Conservation (phyloP, 2,329 filamentous ascomycete species). For the Alternaria sp. region DNA sequence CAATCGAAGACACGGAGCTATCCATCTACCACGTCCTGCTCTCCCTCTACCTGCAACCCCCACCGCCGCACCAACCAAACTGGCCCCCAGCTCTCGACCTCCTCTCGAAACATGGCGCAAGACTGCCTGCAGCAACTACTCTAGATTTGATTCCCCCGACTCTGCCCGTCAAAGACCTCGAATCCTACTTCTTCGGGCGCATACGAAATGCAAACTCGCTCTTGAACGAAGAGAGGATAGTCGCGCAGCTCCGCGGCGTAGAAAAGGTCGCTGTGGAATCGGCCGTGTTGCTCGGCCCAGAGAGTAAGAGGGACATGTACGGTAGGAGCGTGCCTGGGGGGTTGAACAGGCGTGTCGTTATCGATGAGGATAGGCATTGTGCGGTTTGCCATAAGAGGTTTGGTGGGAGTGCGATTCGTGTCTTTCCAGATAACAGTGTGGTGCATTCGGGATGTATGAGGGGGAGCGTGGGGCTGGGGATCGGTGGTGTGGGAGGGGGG, state of each 20-base stretch:
- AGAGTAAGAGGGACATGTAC: constrained; percentile 66
- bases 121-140: constrained; percentile 86
- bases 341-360: constrained; percentile 74
- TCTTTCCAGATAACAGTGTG: constrained; percentile 73
- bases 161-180: constrained; percentile 79
- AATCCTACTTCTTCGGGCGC: constrained; percentile 89
- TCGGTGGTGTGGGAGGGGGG: constrained; percentile 52
- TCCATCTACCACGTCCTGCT: constrained; percentile 94
- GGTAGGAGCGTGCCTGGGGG: constrained; percentile 61
- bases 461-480: constrained; percentile 30
- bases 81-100: constrained; percentile 83
- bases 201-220: constrained; percentile 86
- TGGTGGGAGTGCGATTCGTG: constrained; percentile 88
- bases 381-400: constrained; percentile 92
- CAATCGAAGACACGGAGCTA: constrained; percentile 65
- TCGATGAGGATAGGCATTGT: constrained; percentile 89
- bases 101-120: constrained; percentile 90
- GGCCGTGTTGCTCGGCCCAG: constrained; percentile 72
- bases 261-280: constrained; percentile 81
- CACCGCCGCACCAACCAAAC: constrained; percentile 73
- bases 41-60: constrained; percentile 85
- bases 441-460: constrained; percentile 60
- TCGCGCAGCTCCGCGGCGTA: constrained; percentile 77
- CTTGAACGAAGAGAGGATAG: constrained; percentile 80
- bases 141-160: constrained; percentile 83